Evolutionary conservation across 2,329 filamentous ascomycete species (phyloP), one percentile per base, ranked within the genome.

Genomic region (Fusarium pseudonygamai): DNA sequence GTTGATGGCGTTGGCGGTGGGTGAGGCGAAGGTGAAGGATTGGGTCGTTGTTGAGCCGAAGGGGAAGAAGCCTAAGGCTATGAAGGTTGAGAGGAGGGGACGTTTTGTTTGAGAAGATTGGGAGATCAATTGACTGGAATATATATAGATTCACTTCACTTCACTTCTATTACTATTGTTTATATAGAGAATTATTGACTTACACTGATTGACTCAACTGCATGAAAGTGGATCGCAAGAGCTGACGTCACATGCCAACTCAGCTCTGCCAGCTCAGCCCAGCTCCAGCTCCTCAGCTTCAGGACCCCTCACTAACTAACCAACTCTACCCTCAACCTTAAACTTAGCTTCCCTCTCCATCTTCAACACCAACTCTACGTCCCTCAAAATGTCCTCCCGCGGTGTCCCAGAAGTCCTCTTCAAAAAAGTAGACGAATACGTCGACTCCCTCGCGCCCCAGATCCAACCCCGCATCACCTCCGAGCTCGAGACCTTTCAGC

Each of bases 401-500:
- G 79, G 79, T n/a, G 72, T 85, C 26, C 82, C 84, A 50, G 84
- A 85, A 52, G 82, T 84, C 36, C 65, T 85, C 65, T 82, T 84
- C 79, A 80, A 81, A 52, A 83, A 85, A 67, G 82, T 85, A 6
- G 84, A 85, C 79, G 80, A 84, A 22, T 85, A 85, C 56, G 84
- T 85, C 76, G 84, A 85, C 79, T 85, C 84, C 1, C 83, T 85
- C 8, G 83, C 82, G 5, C 84, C 84, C 11, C 82, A 85, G 72
- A 85, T 85, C 60, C 83, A 85, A 69, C 84, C 84, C 76, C 84
- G 83, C 81, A 84, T 86, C 77, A 78, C 83, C 20, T 65, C 80
- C 20, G 84, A 86, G 78, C 80, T 85, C 53, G 83, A 85, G 56
- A 67, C 75, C 11, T 85, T 85, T 69, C 84, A 85, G 71, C 75